These are phyloP conservation scores for Mariannaea sp. DNA, from an alignment of 2,329 filamentous ascomycete genomes.

Conservation along the genomic window DNA sequence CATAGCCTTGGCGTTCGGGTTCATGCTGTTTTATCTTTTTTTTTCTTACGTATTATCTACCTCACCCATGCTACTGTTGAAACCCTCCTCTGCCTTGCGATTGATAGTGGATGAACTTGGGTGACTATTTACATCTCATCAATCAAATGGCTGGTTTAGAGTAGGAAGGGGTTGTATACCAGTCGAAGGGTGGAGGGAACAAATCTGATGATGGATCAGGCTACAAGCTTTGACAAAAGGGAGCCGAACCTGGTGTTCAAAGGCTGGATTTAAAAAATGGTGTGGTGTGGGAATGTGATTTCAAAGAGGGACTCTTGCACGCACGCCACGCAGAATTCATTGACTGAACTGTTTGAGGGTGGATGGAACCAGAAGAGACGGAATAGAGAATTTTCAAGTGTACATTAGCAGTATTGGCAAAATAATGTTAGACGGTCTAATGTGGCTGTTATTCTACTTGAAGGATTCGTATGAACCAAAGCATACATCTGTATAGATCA, in stretches of 20 bases:
- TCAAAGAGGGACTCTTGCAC: neutral
- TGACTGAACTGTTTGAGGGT: conserved; percentile 3
- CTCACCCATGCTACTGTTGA: conserved; percentile 9
- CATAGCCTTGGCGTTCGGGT: conserved; percentile 38
- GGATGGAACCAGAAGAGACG: conserved; percentile 3
- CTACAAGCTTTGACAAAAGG: conserved; percentile 21
- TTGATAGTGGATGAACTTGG: conserved; percentile 15
- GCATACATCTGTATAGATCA: too few species aligned
- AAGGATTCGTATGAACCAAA: too few species aligned
- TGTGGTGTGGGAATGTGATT: neutral
- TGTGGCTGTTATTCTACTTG: neutral
- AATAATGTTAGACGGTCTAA: conserved; percentile 26
- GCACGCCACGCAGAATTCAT: neutral
- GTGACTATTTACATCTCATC: conserved; percentile 31
- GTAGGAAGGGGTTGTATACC: conserved; percentile 9
- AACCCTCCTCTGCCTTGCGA: conserved; percentile 1
- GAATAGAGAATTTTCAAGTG: conserved; percentile 21
- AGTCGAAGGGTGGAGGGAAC: conserved; percentile 13
- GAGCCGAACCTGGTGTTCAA: conserved; percentile 22
- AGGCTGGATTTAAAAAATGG: conserved; percentile 4
- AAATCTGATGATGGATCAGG: conserved; percentile 17
- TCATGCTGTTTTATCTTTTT: conserved; percentile 11
- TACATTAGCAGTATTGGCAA: conserved; percentile 34
- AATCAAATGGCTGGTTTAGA: conserved; percentile 16
- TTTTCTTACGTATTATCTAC: too few species aligned